phyloP scores from a whole-genome alignment of 2,329 filamentous ascomycete species.

The Penicillium griseofulvum region DNA sequence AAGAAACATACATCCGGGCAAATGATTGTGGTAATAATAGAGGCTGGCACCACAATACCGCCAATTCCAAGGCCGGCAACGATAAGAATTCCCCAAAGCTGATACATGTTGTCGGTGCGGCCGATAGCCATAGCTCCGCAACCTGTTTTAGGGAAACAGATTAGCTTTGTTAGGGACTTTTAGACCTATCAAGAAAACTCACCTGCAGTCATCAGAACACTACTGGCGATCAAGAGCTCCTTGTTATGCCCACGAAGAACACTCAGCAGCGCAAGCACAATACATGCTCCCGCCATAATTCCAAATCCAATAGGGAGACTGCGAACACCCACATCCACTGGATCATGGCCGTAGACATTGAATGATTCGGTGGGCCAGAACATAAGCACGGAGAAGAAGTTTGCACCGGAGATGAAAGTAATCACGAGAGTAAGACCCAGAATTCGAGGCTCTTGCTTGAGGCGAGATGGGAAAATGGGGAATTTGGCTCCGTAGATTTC shows the following conservation, averaged over 20 bases:
- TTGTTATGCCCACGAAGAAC: constrained; percentile 59
- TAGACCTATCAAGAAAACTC: constrained; percentile 6
- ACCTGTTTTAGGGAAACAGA: constrained; percentile 30
- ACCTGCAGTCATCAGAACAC: constrained; percentile 64
- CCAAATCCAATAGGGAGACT: constrained; percentile 64
- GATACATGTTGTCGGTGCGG: constrained; percentile 52
- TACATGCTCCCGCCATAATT: constrained; percentile 60
- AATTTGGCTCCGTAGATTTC: constrained; percentile 47
- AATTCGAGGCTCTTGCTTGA: constrained; percentile 51
- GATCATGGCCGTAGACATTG: constrained; percentile 65
- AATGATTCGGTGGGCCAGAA: constrained; percentile 66
- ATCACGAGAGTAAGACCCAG: constrained; percentile 55
- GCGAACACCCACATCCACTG: constrained; percentile 62
- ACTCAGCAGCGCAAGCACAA: constrained; percentile 58
- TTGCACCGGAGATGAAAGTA: constrained; percentile 59
- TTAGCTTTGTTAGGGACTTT: background rate
- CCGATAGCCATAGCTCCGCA: constrained; percentile 56
- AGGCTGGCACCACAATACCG: constrained; percentile 65
- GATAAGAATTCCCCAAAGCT: constrained; percentile 58
- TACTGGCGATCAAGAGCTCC: constrained; percentile 59
- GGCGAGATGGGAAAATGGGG: constrained; percentile 46
- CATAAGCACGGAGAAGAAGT: constrained; percentile 55
- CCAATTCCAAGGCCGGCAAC: constrained; percentile 64
- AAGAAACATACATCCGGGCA: constrained; percentile 56
- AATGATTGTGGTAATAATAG: constrained; percentile 67